Evolutionary conservation across 192 early-diverging fungal genomes (phyloP), one percentile per base, ranked within the genome.

Genomic region (Coemansia sp.): DNA sequence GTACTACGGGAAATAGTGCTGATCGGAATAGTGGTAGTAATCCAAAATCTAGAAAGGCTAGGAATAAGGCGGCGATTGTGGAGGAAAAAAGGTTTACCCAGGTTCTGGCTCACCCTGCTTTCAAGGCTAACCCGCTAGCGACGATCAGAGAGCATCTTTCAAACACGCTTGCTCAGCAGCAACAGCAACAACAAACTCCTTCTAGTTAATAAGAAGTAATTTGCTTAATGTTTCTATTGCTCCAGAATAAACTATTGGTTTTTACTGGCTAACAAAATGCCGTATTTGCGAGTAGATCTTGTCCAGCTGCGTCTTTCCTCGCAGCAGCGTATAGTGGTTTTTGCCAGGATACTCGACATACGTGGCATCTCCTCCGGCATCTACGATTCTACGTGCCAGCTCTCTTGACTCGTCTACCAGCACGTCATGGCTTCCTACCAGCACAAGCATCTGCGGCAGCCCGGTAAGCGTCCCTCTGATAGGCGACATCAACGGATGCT

Each of bases 21-120:
- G 18, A 28, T 9, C 18, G 38, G 28, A 18, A 34, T 34, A 14
- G 43, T n/a, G 4, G 11, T 37, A 37, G 51, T 3, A 9, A 37
- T 17, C 62, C 64, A 6, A 57, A 61, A 36, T 72, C 78, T 48
- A 78, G 86, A 18, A 89, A 86, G 53, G 86, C 88, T 3, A 78
- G 87, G 43, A 86, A 86, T 54, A 86, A 87, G 75, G 88, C 88
- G 56, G 88, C 85, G 73, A 76, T 90, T 48, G 73, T 74, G 55
- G 92, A 94, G 61, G 90, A 92, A 39, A 78, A 87, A 56, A 84
- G 92, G 20, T 89, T 94, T 68, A 87, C 88, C 54, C 90, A 92
- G 73, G 85, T 94, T 2, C 63, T 92, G 63, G 75, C 70, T 5
- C 92, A 94, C 71, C 86, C 88, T 14, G 86, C 90, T 20, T 94